Evolutionary conservation across 2,329 filamentous ascomycete genomes (phyloP).

Genomic region (Leptodontidium sp.): DNA sequence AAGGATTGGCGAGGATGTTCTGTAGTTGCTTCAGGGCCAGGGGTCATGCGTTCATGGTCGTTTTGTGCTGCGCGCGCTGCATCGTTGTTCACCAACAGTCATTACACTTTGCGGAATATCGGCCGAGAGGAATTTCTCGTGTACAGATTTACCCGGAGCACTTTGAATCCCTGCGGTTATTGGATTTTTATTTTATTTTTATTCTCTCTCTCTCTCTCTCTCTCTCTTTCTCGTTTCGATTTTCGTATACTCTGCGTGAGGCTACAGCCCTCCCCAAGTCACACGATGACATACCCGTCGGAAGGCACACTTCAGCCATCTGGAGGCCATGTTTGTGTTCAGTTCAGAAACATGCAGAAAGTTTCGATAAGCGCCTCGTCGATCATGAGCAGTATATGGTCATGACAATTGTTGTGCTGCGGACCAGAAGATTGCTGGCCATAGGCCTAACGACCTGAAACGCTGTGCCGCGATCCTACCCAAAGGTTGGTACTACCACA

Average conservation of each 20-base stretch:
- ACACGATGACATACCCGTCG: neutral
- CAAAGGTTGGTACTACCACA: conserved; percentile 16
- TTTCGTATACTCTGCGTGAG: neutral
- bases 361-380: neutral
- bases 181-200: neutral
- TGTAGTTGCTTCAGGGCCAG: conserved; percentile 5
- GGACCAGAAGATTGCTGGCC: neutral
- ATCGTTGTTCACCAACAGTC: conserved; percentile 5
- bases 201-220: no score
- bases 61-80: conserved; percentile 3
- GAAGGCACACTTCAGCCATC: neutral
- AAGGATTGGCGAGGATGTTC: conserved; percentile 10
- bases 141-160: neutral
- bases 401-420: neutral
- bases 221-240: neutral
- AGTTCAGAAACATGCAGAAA: neutral
- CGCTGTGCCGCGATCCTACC: conserved; percentile 35
- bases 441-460: conserved; percentile 20
- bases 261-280: neutral
- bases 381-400: neutral
- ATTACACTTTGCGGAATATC: neutral
- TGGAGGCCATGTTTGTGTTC: no score
- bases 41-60: neutral
- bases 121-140: conserved; percentile 11
- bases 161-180: neutral